phyloP scores from a whole-genome alignment of 2,329 filamentous ascomycete species.

The Cercospora canescens region DNA sequence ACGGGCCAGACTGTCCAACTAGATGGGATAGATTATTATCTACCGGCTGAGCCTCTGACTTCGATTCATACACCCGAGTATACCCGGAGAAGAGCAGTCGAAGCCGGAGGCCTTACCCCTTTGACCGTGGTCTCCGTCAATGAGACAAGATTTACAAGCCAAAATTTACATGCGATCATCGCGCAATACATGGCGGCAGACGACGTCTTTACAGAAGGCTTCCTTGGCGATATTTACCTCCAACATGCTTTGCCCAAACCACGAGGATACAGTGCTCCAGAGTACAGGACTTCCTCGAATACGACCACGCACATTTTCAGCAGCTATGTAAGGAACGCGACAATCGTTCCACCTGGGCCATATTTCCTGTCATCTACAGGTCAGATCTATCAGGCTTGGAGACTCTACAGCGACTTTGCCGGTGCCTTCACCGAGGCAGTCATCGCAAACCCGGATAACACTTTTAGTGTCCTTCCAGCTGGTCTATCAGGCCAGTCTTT shows the following conservation, averaged over 20 bases:
- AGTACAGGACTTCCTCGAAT: slow-evolving; percentile 18
- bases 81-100: slow-evolving; percentile 24
- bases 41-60: slow-evolving; percentile 40
- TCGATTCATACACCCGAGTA: slow-evolving; percentile 28
- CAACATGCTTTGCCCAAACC: slow-evolving; percentile 23
- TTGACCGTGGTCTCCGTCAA: slow-evolving; percentile 40
- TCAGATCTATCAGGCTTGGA: slow-evolving; percentile 50
- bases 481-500: slow-evolving; percentile 41
- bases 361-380: slow-evolving; percentile 53
- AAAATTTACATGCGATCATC: slow-evolving; percentile 29
- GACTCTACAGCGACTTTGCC: slow-evolving; percentile 51
- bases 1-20: slow-evolving; percentile 45
- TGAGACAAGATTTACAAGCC: slow-evolving; percentile 25
- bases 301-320: slow-evolving; percentile 21
- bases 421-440: slow-evolving; percentile 53
- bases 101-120: slow-evolving; percentile 37
- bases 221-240: slow-evolving; percentile 37
- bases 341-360: slow-evolving; percentile 46
- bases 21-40: slow-evolving; percentile 42
- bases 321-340: slow-evolving; percentile 20
- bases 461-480: slow-evolving; percentile 47
- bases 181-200: slow-evolving; percentile 37
- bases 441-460: slow-evolving; percentile 41
- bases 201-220: slow-evolving; percentile 45
- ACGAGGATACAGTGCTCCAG: slow-evolving; percentile 6